phyloP scores from a whole-genome alignment of 306 rosid genomes.

The Glycine tomentella region DNA sequence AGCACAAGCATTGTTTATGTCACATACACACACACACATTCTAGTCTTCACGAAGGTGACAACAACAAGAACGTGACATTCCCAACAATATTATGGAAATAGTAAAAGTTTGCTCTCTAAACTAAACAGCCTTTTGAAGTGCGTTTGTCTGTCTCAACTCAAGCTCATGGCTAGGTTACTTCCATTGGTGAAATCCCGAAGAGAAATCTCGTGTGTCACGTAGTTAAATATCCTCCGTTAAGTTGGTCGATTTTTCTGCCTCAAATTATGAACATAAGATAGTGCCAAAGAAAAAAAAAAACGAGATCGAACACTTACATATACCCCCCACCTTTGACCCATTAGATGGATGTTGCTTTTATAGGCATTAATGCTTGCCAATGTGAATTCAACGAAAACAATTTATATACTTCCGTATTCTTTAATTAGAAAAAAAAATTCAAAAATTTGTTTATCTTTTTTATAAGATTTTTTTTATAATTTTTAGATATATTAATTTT shows the following conservation, averaged over 20 bases:
- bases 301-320: not conserved
- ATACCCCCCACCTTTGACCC: not conserved
- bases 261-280: not conserved
- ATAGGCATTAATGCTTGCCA: not conserved
- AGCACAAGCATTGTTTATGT: constrained; percentile 50
- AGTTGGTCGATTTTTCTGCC: not conserved
- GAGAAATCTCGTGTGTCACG: not conserved
- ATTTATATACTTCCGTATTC: too few species aligned
- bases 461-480: too few species aligned
- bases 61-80: constrained; percentile 48
- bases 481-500: too few species aligned
- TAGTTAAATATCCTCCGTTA: constrained; percentile 9
- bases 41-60: constrained; percentile 34
- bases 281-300: not conserved
- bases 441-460: too few species aligned
- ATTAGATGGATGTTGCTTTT: not conserved
- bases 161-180: constrained; percentile 10
- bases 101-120: constrained; percentile 12
- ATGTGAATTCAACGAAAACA: too few species aligned
- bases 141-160: constrained; percentile 29
- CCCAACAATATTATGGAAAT: constrained; percentile 52
- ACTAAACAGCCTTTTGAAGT: constrained; percentile 1
- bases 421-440: too few species aligned
- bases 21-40: constrained; percentile 21
- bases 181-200: constrained; percentile 35